These are phyloP conservation scores for Hanseniaspora osmophila DNA, from an alignment of 805 yeast species.

Conservation along the genomic window DNA sequence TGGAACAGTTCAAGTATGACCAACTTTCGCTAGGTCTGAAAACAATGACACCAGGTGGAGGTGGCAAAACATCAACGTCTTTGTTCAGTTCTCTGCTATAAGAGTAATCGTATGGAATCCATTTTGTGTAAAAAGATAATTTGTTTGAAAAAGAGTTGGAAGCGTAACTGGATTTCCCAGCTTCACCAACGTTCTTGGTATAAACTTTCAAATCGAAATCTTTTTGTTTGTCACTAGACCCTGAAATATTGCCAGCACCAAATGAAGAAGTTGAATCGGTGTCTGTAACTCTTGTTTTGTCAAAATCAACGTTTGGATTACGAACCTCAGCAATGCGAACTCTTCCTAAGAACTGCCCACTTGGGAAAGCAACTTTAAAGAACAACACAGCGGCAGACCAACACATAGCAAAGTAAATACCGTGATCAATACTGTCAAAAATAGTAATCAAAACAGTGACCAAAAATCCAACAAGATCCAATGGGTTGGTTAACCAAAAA, in stretches of 20 bases:
- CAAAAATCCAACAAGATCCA: conserved; percentile 60
- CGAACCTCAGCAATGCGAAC: conserved; percentile 58
- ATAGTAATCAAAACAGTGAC: conserved; percentile 63
- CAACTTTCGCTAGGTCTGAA: conserved; percentile 72
- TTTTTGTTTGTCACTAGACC: no score
- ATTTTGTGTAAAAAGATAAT: conserved; percentile 38
- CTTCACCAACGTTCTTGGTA: no score
- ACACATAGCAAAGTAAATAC: conserved; percentile 80
- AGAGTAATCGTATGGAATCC: conserved; percentile 46
- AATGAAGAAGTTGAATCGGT: neutral
- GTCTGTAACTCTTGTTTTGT: conserved; percentile 3
- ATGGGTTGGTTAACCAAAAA: conserved; percentile 59
- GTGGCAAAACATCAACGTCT: conserved; percentile 46
- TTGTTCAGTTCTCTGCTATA: conserved; percentile 36
- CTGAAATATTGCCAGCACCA: no score
- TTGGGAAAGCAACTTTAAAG: conserved; percentile 65
- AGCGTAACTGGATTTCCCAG: neutral
- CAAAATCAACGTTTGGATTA: conserved; percentile 37
- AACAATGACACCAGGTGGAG: conserved; percentile 85
- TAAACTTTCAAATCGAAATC: no score
- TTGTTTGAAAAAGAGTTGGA: conserved; percentile 5
- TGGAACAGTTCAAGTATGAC: conserved; percentile 67
- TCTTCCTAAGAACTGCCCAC: conserved; percentile 71
- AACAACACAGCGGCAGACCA: conserved; percentile 67
- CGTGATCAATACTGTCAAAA: conserved; percentile 69